Evolutionary conservation across 73 alveolate genomes (phyloP), one percentile per base, ranked within the genome.

Genomic region (Paramecium caudatum): DNA sequence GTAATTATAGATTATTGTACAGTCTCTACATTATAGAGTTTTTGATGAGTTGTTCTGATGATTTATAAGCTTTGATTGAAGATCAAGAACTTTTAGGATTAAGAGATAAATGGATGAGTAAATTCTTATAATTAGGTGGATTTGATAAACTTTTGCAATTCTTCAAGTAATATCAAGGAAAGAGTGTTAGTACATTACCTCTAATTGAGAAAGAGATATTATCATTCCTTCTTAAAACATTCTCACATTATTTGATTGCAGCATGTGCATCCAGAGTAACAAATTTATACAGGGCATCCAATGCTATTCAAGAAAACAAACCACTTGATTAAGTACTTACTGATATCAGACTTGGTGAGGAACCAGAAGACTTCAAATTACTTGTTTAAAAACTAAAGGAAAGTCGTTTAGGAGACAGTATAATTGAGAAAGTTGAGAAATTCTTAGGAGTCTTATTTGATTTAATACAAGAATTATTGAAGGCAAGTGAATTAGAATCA

Each of bases 121-220:
- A 90, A 46, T 90, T 90, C 87, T 17, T 90, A 34, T 23, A 48
- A 36, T 15, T 36, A 12, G 93, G 93, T 6, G 94, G 94, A 82
- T 50, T 90, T 17, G 81, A 61, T 68, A 45, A 81, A 1, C 34
- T 90, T 13, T 50, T 47, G 6, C 17, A 19, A 23, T 49, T 90
- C 19, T 47, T 90, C 9, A 23, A 82, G 15, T 32, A 85, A n/a
- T 90, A 43, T 46, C 47, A 88, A 70, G 82, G 80, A 3, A 33
- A 21, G 8, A 33, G 50, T 65, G 83, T 62, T 23, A 85, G 47
- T 16, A 82, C 45, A 6, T 19, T 74, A 17, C 43, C 62, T 10
- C n/a, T 81, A 33, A 88, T 91, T 46, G 86, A 68, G 36, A 91
- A 91, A 61, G 70, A 30, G 34, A 70, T 90, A 4, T 27, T 91